A percentile compares a stretch with the other conserved stretches of the same genome.
Conservation (phyloP, 2,329 filamentous ascomycete genomes). For the Colletotrichum chlorophyti region DNA sequence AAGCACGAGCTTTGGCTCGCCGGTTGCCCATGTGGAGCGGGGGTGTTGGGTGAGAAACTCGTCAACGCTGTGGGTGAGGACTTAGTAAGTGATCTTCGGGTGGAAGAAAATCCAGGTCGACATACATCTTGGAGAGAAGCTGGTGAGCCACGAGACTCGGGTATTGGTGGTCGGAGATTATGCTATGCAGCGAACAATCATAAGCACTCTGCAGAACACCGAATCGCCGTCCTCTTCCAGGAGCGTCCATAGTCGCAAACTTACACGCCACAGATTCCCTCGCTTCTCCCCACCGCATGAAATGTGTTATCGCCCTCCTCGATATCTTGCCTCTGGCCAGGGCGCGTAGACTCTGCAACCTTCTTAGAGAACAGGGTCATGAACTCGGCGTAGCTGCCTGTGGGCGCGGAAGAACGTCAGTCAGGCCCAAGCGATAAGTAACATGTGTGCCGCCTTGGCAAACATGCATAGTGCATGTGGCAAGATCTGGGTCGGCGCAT, state of each 20-base stretch:
- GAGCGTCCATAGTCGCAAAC: background rate
- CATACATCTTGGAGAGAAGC: constrained; percentile 72
- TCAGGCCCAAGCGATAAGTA: too few relatives aligned
- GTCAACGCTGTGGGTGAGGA: constrained; percentile 64
- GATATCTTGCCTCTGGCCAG: constrained; percentile 85
- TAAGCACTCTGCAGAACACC: background rate
- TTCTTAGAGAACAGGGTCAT: constrained; percentile 88
- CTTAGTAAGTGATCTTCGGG: too few relatives aligned
- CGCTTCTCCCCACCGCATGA: constrained; percentile 77
- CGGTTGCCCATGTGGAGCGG: constrained; percentile 68
- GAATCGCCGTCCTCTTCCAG: background rate
- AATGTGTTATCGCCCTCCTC: constrained; percentile 84
- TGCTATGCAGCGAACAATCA: constrained; percentile 37
- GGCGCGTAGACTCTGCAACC: constrained; percentile 82
- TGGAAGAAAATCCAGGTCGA: too few relatives aligned
- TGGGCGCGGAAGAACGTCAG: background rate
- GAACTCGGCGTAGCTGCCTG: constrained; percentile 52
- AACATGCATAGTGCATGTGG: too few relatives aligned
- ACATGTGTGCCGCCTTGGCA: too few relatives aligned
- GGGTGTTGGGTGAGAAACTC: constrained; percentile 84
- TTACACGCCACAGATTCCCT: constrained; percentile 73
- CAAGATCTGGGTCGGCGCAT: too few relatives aligned
- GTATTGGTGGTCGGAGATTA: constrained; percentile 80
- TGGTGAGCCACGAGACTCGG: constrained; percentile 83
- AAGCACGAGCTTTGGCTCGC: constrained; percentile 63